Evolutionary conservation across 1,139 yeast species (phyloP).

Genomic region (Pichia cactophila): DNA sequence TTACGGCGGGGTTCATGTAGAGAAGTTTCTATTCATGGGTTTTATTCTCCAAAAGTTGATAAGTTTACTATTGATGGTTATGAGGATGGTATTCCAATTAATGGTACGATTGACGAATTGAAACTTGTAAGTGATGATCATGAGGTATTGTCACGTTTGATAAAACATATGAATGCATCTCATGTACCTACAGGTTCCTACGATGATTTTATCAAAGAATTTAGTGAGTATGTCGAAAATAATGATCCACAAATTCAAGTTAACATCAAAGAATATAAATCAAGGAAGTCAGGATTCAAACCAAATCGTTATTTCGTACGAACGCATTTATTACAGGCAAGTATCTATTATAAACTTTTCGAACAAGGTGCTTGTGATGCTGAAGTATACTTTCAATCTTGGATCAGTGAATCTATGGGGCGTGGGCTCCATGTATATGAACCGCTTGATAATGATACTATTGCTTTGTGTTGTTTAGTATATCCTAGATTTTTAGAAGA

Average conservation of each 20-base stretch:
- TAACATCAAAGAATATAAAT: constrained; percentile 37
- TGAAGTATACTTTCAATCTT: constrained; percentile 28
- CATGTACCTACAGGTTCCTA: constrained; percentile 15
- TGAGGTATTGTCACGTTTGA: constrained; percentile 20
- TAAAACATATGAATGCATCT: constrained; percentile 15
- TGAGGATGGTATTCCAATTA: constrained; percentile 31
- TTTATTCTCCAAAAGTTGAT: background rate
- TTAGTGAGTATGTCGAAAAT: constrained; percentile 8
- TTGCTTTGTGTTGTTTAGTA: constrained; percentile 33
- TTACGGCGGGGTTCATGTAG: constrained; percentile 47
- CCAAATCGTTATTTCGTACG: constrained; percentile 36
- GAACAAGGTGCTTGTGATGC: constrained; percentile 29
- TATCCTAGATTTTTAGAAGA: constrained; percentile 36
- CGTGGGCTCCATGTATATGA: constrained; percentile 42
- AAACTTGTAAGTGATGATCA: constrained; percentile 16
- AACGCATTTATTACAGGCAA: constrained; percentile 49
- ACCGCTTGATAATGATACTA: constrained; percentile 37
- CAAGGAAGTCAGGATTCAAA: constrained; percentile 26
- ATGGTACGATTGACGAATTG: constrained; percentile 58
- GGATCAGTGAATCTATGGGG: constrained; percentile 39
- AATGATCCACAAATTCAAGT: constrained; percentile 19
- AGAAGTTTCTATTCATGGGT: constrained; percentile 51
- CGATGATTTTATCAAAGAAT: constrained; percentile 12
- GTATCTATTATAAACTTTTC: constrained; percentile 44
- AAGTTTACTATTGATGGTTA: background rate